Conservation (phyloP, 306 rosid genomes). For the Castanospermum australe region DNA sequence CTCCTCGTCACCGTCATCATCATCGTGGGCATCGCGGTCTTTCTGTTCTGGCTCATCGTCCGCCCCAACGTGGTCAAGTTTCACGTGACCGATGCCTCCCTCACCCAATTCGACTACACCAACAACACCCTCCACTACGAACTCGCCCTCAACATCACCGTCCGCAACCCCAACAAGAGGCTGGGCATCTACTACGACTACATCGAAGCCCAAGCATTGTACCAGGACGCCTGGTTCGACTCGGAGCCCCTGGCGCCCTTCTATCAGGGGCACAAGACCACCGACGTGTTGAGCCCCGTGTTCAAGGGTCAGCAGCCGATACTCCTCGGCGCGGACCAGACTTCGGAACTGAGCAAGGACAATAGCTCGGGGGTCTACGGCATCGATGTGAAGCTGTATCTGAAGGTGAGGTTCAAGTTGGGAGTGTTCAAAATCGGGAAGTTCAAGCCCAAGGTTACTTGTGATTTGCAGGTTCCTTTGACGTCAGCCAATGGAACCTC, state of each 20-base stretch:
- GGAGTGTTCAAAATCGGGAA: slow-evolving; percentile 43
- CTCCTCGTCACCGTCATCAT: slow-evolving; percentile 30
- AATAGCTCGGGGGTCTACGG: slow-evolving; percentile 37
- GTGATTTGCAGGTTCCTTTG: slow-evolving; percentile 62
- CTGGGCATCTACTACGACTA: slow-evolving; percentile 68
- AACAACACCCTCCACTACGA: slow-evolving; percentile 30
- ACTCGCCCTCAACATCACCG: slow-evolving; percentile 41
- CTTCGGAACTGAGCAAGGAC: slow-evolving; percentile 35
- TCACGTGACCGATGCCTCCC: slow-evolving; percentile 43
- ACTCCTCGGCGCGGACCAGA: slow-evolving; percentile 8
- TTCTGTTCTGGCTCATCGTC: slow-evolving; percentile 47
- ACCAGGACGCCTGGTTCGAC: slow-evolving; percentile 43
- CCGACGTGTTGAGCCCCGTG: slow-evolving; percentile 26
- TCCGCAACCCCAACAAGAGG: slow-evolving; percentile 69
- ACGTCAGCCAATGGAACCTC: slow-evolving; percentile 19
- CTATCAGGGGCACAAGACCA: slow-evolving; percentile 73
- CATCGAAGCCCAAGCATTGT: slow-evolving; percentile 53
- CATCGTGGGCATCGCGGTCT: slow-evolving; percentile 25
- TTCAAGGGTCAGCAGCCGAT: slow-evolving; percentile 48
- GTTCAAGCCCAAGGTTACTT: slow-evolving; percentile 56
- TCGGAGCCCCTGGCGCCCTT: slow-evolving; percentile 22
- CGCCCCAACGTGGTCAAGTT: slow-evolving; percentile 42
- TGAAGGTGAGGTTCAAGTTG: slow-evolving; percentile 57
- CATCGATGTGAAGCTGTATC: slow-evolving; percentile 58
- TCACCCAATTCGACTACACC: slow-evolving; percentile 37